Base-by-base conservation (phyloP, 1,284 basidiomycete species). In the Pseudozyma flocculosa region DNA sequence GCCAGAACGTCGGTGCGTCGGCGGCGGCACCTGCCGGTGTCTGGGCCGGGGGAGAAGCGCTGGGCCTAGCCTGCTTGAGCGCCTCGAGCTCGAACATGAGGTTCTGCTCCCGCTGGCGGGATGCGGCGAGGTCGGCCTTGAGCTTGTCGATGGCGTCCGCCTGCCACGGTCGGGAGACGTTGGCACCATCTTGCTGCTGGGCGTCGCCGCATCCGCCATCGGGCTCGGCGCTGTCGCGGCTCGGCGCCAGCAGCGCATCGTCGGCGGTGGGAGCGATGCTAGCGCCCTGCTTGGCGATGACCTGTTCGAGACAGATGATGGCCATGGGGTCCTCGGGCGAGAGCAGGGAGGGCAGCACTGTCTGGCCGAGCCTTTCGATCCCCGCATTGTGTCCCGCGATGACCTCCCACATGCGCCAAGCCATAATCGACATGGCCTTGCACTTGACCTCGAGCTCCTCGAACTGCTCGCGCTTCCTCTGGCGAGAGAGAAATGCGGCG, bases 401-500 rank as follows among this genome's bases (percentile, higher is more conserved):
- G 39, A 53, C 45, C 48, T 72, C 68, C 61, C 65, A 76, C 55
- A 76, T 63, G 22, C 57, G 53, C 72, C 72, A 77, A 1, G 61
- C 68, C 19, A 75, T 54, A 47, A 71, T 68, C 36, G 70, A 72
- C 37, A 79, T 63, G 11, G 54, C 57, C 24, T 62, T 65, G 54
- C 82, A 83, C 81, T 82, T 90, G 87, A 87, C 80, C 82, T 92
- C 89, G 86, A 92, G 90, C 74, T 80, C 82, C 80, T 92, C 90
- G 73, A 91, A 92, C 80, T 92, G 90, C 80, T 92, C 90, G 56
- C 90, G 86, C 80, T 92, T 92, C 71, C 90, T 84, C 79, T 92
- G 90, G 73, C 90, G 83, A 78, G 86, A 88, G 70, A 92, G 85
- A 81, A 92, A 92, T 49, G 90, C 90, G 10, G 90, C 90, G 14